These are phyloP conservation scores for Acanthamoeba royreba DNA, from an alignment of 208 protist genomes.

Conservation along the genomic window DNA sequence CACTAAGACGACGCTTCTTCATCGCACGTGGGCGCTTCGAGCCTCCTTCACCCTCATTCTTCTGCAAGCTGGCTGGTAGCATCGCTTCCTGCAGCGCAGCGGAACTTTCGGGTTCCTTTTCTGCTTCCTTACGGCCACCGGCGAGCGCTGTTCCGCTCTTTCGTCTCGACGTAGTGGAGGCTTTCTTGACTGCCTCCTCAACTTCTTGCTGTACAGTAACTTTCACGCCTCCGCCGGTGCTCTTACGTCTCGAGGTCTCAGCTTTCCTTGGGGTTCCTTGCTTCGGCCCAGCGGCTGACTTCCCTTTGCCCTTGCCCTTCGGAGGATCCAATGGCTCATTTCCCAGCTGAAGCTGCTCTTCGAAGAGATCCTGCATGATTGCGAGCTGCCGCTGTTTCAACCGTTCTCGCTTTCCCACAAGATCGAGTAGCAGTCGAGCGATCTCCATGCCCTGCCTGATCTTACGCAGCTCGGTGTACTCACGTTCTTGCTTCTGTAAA, in stretches of 20 bases:
- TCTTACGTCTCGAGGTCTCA: not conserved
- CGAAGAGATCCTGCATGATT: not conserved
- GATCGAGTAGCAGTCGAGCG: not conserved
- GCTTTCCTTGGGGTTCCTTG: not conserved
- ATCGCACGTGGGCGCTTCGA: not conserved
- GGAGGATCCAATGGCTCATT: not conserved
- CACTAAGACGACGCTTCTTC: not conserved
- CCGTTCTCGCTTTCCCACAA: conserved; percentile 4
- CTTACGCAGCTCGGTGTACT: conserved; percentile 23
- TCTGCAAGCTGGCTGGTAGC: too few species aligned
- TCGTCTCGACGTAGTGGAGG: not conserved
- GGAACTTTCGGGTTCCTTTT: not conserved
- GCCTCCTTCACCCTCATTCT: not conserved
- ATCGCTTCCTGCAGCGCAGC: not conserved
- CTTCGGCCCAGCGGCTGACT: not conserved
- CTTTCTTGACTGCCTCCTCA: not conserved
- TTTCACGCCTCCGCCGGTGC: not conserved
- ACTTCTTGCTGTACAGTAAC: not conserved
- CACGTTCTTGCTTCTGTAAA: not conserved
- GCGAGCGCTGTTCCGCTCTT: not conserved
- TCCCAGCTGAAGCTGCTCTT: not conserved
- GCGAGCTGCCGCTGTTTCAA: not conserved
- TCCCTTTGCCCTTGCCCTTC: not conserved
- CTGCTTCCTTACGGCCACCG: not conserved
- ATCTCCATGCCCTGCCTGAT: conserved; percentile 31